Evolutionary conservation across 202 grass and related monocot genomes (phyloP).

Genomic region (Zoysia matrella): DNA sequence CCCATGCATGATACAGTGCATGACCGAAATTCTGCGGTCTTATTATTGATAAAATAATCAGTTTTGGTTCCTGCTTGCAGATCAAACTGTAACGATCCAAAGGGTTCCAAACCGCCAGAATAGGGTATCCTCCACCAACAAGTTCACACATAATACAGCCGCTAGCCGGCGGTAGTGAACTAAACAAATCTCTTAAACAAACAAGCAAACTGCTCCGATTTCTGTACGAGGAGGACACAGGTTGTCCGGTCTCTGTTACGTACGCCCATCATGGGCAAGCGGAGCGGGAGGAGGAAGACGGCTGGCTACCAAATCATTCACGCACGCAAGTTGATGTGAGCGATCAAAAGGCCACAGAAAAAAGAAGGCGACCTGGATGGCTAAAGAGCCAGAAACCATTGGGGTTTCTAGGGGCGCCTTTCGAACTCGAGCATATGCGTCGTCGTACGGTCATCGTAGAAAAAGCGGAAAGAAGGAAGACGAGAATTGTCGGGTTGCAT

Average conservation of each 20-base stretch:
- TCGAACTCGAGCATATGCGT: conserved; percentile 3
- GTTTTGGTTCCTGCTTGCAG: too few relatives aligned
- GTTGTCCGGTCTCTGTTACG: conserved; percentile 9
- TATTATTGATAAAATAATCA: too few relatives aligned
- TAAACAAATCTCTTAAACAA: too few relatives aligned
- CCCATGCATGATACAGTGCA: too few relatives aligned
- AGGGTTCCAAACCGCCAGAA: too few relatives aligned
- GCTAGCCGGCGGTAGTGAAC: too few relatives aligned
- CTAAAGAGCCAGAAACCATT: neutral
- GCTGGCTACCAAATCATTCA: conserved; percentile 34
- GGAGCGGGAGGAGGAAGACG: neutral
- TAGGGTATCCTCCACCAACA: too few relatives aligned
- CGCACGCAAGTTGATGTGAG: conserved; percentile 1
- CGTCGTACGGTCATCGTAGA: conserved; percentile 31
- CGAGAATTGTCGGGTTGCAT: neutral
- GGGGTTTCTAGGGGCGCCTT: neutral
- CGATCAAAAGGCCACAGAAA: neutral
- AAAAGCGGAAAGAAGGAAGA: neutral
- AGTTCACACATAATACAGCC: too few relatives aligned
- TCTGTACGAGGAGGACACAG: neutral
- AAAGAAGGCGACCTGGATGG: too few relatives aligned
- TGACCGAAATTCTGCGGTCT: neutral
- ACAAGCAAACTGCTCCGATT: neutral
- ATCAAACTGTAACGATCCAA: too few relatives aligned
- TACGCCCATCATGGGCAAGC: conserved; percentile 21